Evolutionary conservation across 1,139 yeast species (phyloP), one percentile per base, ranked within the genome.

Genomic region (Candida buenavistaensis): DNA sequence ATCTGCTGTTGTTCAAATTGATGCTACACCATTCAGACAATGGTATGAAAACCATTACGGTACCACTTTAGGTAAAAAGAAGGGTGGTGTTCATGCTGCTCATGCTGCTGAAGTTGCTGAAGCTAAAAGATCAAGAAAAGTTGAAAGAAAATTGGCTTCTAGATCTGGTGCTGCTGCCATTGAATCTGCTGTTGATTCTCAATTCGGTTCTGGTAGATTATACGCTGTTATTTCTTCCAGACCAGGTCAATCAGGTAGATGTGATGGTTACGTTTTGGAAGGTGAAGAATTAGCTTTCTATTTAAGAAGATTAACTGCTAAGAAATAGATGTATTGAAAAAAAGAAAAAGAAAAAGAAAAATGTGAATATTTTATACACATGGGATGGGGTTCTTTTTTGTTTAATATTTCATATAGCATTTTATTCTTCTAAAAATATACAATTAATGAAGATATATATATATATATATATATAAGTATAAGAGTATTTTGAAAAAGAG

Each of bases 171-270:
- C 74, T 52, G 82, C 97, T 60, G 78, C 82, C 76, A 78, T 89
- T 62, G 97, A 90, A 77, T 69, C 78, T 55, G 82, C 96, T 64
- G 92, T 92, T 59, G 94, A 89, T 67, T 67, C 90, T 61, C 98
- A 92, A 80, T 92, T 92, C 83, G 82, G 83, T 72, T 89, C 97
- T 57, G 97, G 97, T 82, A 89, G 94, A 79, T 84, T 92, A 65
- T 92, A 92, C 80, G 98, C 98, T 72, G 83, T 82, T 72, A 89
- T 92, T 68, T 89, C 98, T 58, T 92, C 98, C 45, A 90, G 99
- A 83, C 99, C 99, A 72, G 99, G 99, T 75, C 99, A 92, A 83
- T 85, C 96, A 57, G 99, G 99, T 77, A 94, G 99, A 81, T 84
- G 92, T 78, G 98, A 94, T 73, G 99, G 99, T 77, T 92, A 94